Evolutionary conservation across 2,329 filamentous ascomycete species (phyloP), one percentile per base, ranked within the genome.

Genomic region (Ophiosphaerella korrae): DNA sequence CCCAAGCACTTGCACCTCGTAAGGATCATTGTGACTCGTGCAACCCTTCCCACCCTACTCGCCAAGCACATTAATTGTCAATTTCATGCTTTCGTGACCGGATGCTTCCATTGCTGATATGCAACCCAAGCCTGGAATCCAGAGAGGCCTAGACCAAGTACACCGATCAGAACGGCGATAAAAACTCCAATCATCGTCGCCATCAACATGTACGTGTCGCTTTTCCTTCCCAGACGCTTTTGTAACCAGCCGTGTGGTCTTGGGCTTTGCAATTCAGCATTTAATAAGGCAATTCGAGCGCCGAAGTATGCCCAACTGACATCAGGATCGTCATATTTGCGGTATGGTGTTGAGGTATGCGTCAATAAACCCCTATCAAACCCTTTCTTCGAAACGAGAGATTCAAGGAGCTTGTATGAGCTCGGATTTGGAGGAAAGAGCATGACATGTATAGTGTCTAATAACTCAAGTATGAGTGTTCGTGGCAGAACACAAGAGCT

Each of bases 41-140:
- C 26, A 29, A 29, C 26, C 26, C 26, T 11, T 29, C 26, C 7
- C 7, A 29, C 11, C 1, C 7, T 29, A 11, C 26, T 3, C 11
- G 11, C 26, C 11, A 11, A 8, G 26, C 11, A 7, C 26, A 29
- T 11, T 11, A 29, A 29, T 29, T 29, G 11, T 21, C 26, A 29
- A 6, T 2, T 29, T 29, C 26, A 29, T 29, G 26, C 26, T 29
- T 11, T 11, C 11, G 26, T 52, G 1, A 53, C 40, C 16, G 68
- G 66, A 51, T 72, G 65, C 45, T 73, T 63, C 70, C 68, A 71
- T 29, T 66, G 61, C 53, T 71, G 64, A 33, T 67, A 71, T 2
- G 57, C 49, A 14, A 72, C 55, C 64, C 64, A 72, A 29, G 70
- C 63, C 49, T 72, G 67, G 44, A 66, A 67, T 7, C 41, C 43